Evolutionary conservation across 495 filamentous ascomycete species (phyloP), one percentile per base, ranked within the genome.

Genomic region (Coniosporium apollinis): DNA sequence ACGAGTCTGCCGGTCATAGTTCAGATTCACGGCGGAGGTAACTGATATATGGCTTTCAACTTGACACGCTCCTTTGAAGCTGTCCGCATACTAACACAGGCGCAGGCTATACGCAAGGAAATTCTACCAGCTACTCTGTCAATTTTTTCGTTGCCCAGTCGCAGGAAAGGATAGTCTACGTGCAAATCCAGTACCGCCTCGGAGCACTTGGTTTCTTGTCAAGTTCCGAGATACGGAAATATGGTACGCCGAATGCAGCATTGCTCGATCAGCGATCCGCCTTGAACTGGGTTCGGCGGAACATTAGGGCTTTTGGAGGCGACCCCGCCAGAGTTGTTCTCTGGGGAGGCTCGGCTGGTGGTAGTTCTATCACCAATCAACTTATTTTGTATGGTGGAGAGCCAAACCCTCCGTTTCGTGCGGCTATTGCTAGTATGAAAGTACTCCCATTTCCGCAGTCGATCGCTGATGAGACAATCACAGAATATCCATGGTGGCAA

Each of bases 191-290:
- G 36, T 57, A 57, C 30, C 49, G 54, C 0, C 45, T 57, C 5
- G 52, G 54, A 13, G 50, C 51, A 9, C 51, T 54, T 33, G 54
- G 54, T 1, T 57, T 58, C 30, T 38, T 58, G 3, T 14, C 46
- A 18, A 41, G 48, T 25, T 28, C 22, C 8, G 52, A 54, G 20
- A 42, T 58, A 29, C 40, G 44, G n/a, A 43, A 47, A 9, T 41
- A 50, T 25, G 55, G 55, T n/a, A 34, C 34, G 6, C 46, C 50
- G 5, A 58, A 58, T 38, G 55, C 48, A 25, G 55, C 52, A 3
- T 34, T 58, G 26, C 41, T 58, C 6, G 55, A 58, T 32, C 55
- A 56, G 44, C 44, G 54, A 30, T 30, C 43, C 21, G 53, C 53
- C 7, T 41, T 58, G 9, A 33, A 46, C 20, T 58, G 55, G 55